Evolutionary conservation across 208 protist species (phyloP), one percentile per base, ranked within the genome.

Genomic region (Crithidia fasciculata): DNA sequence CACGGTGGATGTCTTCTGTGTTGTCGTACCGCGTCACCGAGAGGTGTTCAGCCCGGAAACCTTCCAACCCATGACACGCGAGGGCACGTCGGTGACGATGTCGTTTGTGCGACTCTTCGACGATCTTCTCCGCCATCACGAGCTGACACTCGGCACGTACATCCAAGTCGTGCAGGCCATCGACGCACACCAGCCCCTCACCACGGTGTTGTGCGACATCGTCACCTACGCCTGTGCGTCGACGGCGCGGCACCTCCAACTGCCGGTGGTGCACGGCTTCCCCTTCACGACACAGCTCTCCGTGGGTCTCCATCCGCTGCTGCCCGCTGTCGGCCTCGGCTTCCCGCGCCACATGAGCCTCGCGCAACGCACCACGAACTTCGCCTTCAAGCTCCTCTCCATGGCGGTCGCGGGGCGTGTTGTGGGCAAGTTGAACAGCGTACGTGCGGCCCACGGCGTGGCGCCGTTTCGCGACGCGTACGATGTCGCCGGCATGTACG

Each of bases 201-300:
- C 76, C n/a, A 76, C 74, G 5, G 56, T 90, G n/a, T 44, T 90
- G 45, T 82, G 79, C 65, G 85, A 87, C 74, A 49, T 85, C 45
- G 66, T 60, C 43, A 87, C 82, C 19, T 80, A 82, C 62, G 78
- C 72, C 28, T 80, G 85, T 53, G 19, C 68, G 37, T 73, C 76
- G 18, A 72, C 82, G 43, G 80, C 76, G 18, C 72, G 60, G 15
- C 56, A 61, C 43, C 52, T 90, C 58, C 40, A 73, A 41, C 49
- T 87, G 43, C 72, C 82, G 18, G 67, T 81, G 9, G 80, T 84
- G n/a, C 61, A 80, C 58, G 59, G 76, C 44, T 81, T 82, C 57
- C 85, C 85, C 8, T 66, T 84, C 73, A 86, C 80, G 9, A 76
- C 70, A 16, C 70, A 81, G 54, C 60, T 87, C 39, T 47, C 82